Conservation (phyloP, 176 grass and related monocot species). For the Musa itinerans region DNA sequence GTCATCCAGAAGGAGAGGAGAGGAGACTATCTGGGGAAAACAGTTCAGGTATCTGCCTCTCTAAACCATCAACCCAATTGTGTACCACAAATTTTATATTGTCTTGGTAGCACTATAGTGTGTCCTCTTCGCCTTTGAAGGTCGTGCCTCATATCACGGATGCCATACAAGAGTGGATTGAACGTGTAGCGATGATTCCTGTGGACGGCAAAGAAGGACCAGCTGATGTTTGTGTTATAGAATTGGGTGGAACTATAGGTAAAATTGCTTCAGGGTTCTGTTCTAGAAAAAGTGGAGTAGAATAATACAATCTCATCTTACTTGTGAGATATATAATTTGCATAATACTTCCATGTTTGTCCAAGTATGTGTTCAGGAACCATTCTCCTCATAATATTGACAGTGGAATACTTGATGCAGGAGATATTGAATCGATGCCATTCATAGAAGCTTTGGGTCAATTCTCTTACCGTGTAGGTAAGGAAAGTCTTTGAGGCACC, state of each 20-base stretch:
- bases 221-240: constrained; percentile 47
- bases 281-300: background rate
- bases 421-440: constrained; percentile 42
- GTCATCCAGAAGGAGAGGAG: constrained; percentile 48
- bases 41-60: constrained; percentile 31
- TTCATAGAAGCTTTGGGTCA: constrained; percentile 52
- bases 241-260: constrained; percentile 51
- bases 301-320: background rate
- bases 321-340: background rate
- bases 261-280: background rate
- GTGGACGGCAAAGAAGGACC: constrained; percentile 41
- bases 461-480: constrained; percentile 43
- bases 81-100: background rate
- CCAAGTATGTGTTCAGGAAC: background rate
- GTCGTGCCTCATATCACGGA: constrained; percentile 52
- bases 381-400: background rate
- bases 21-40: constrained; percentile 50
- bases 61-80: background rate
- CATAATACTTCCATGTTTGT: background rate
- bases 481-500: constrained; percentile 1
- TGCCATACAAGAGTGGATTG: constrained; percentile 55
- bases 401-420: constrained; percentile 12
- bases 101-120: background rate
- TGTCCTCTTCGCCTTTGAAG: constrained; percentile 13
- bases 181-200: constrained; percentile 27